Conservation (phyloP, 1,284 basidiomycete species). For the Polyporus tsugae region DNA sequence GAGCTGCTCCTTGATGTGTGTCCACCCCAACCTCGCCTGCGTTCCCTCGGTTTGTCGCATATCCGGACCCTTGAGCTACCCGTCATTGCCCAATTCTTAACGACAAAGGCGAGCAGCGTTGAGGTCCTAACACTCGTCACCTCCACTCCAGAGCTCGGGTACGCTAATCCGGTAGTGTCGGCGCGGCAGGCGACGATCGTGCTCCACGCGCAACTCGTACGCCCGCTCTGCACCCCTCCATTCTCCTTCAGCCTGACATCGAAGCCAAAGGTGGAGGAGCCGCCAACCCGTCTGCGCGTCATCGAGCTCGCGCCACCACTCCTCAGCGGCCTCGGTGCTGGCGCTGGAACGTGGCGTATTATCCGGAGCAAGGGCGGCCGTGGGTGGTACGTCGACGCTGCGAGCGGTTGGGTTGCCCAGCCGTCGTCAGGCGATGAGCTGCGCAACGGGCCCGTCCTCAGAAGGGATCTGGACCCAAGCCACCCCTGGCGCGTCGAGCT, state of each 20-base stretch:
- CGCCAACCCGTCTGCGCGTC: slow-evolving; percentile 85
- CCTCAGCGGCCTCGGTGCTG: slow-evolving; percentile 76
- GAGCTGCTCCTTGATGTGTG: slow-evolving; percentile 66
- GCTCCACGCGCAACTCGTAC: slow-evolving; percentile 77
- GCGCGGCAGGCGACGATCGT: slow-evolving; percentile 67
- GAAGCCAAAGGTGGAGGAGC: slow-evolving; percentile 46
- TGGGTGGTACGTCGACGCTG: slow-evolving; percentile 95
- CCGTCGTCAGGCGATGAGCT: slow-evolving; percentile 38
- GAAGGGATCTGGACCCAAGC: slow-evolving; percentile 65
- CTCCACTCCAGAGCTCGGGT: slow-evolving; percentile 80
- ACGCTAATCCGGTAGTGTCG: slow-evolving; percentile 50
- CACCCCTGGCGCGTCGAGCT: slow-evolving; percentile 78
- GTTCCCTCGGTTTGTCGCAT: slow-evolving; percentile 90
- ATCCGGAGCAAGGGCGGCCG: slow-evolving; percentile 91
- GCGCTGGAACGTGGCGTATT: slow-evolving; percentile 87
- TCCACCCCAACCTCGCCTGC: slow-evolving; percentile 76
- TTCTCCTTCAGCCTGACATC: slow-evolving; percentile 64
- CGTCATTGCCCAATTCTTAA: slow-evolving; percentile 76
- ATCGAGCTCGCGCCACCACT: slow-evolving; percentile 86
- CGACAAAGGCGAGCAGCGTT: slow-evolving; percentile 75
- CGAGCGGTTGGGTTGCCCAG: slow-evolving; percentile 76
- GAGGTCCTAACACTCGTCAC: slow-evolving; percentile 88
- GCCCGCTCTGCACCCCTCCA: slow-evolving; percentile 82
- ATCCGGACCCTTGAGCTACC: slow-evolving; percentile 78
- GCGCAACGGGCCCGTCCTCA: slow-evolving; percentile 47